A percentile compares a stretch with the other conserved stretches of the same genome.
These are phyloP conservation scores for Pseudohyphozyma bogoriensis DNA, from an alignment of 768 basidiomycete genomes.

Conservation along the genomic window DNA sequence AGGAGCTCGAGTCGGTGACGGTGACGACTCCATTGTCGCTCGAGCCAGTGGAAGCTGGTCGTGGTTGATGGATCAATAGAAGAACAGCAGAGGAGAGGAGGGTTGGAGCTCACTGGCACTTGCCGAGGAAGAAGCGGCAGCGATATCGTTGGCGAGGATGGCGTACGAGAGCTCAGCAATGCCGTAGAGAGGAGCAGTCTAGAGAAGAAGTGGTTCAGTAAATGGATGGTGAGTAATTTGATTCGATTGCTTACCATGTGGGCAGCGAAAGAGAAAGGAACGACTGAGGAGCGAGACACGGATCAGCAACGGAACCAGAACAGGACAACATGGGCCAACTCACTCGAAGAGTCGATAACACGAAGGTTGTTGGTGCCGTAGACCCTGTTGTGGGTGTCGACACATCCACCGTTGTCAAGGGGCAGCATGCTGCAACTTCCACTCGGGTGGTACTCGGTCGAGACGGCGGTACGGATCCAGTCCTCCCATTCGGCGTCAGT, in stretches of 20 bases:
- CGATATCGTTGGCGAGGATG: slow-evolving; percentile 5
- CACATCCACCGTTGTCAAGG: slow-evolving; percentile 41
- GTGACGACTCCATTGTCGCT: too few relatives aligned
- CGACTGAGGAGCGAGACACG: neutral
- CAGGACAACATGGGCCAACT: too few relatives aligned
- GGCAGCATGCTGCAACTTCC: slow-evolving; percentile 44
- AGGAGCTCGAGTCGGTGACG: too few relatives aligned
- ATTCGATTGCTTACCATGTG: slow-evolving; percentile 22
- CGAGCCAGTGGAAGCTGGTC: too few relatives aligned
- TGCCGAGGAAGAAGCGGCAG: neutral
- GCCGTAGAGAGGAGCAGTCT: slow-evolving; percentile 1
- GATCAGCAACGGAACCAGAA: neutral
- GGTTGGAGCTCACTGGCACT: neutral
- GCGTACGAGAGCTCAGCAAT: slow-evolving; percentile 20
- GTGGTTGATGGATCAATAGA: too few relatives aligned
- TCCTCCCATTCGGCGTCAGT: slow-evolving; percentile 38
- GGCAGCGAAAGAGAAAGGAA: slow-evolving; percentile 20
- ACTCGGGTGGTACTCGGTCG: slow-evolving; percentile 41
- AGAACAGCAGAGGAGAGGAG: too few relatives aligned
- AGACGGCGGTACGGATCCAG: slow-evolving; percentile 28
- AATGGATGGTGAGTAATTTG: slow-evolving; percentile 36
- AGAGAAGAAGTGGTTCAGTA: neutral
- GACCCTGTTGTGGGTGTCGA: slow-evolving; percentile 43
- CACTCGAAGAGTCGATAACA: slow-evolving; percentile 38
- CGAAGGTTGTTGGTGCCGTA: slow-evolving; percentile 44